A percentile compares a stretch with the other conserved stretches of the same genome.
Conservation (phyloP, 345 rosid species). For the Pistacia atlantica region DNA sequence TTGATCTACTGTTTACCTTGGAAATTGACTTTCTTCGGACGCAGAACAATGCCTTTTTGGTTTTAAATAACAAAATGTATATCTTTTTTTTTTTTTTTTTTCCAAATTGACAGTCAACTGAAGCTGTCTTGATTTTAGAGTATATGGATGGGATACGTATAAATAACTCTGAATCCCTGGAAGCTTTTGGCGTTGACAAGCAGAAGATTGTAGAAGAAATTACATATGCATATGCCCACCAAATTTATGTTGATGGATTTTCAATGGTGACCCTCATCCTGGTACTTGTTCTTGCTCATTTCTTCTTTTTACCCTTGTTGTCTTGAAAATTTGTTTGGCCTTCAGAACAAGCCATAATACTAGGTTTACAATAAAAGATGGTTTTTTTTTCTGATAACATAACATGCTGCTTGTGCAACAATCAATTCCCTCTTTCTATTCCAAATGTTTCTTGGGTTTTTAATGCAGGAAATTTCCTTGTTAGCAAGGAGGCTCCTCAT, state of each 20-base stretch:
- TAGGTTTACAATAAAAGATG: background rate
- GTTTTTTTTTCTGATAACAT: background rate
- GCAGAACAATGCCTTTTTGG: background rate
- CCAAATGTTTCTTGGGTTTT: conserved; percentile 20
- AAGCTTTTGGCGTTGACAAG: conserved; percentile 72
- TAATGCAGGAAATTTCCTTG: conserved; percentile 86
- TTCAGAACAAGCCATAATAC: background rate
- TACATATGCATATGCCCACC: conserved; percentile 96
- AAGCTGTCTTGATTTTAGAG: conserved; percentile 84
- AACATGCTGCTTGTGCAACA: background rate
- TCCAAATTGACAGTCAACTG: conserved; percentile 62
- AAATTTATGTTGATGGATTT: conserved; percentile 96
- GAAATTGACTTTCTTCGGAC: background rate
- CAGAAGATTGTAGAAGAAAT: conserved; percentile 93
- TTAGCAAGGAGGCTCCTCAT: conserved; percentile 86
- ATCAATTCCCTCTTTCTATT: background rate
- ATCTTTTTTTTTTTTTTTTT: conserved; percentile 24
- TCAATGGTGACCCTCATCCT: conserved; percentile 98
- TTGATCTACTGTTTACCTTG: too few species aligned
- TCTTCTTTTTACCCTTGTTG: background rate
- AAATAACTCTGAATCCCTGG: conserved; percentile 73
- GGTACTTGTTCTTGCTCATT: conserved; percentile 36
- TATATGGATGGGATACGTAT: conserved; percentile 97
- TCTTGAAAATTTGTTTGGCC: background rate
- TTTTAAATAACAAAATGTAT: conserved; percentile 10